Evolutionary conservation across 1,284 basidiomycete genomes (phyloP), one percentile per base, ranked within the genome.

Genomic region (Schizopora paradoxa): DNA sequence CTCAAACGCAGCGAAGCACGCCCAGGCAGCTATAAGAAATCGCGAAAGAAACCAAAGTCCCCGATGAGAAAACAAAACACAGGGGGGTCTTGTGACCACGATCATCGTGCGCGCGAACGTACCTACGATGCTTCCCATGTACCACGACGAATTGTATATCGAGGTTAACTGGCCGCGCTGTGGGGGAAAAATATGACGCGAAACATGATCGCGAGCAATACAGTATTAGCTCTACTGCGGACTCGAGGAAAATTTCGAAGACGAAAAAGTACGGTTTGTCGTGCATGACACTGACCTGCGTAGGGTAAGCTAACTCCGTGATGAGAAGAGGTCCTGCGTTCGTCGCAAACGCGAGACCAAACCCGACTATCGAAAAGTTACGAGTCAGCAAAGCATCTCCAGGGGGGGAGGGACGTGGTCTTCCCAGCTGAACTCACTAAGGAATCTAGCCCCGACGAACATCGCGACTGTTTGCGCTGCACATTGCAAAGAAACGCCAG

Each of bases 261-360:
- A 11, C 7, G 8, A 10, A 16, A 29, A 26, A 2, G 2, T n/a
- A 28, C 5, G 13, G 18, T 31, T 8, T n/a, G n/a, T n/a, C n/a
- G n/a, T n/a, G n/a, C n/a, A n/a, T n/a, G 5, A 2, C 7, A 27
- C 67, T 50, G 51, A 77, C 77, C 56, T 82, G 81, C 7, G 81
- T 82, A 19, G 81, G 85, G 65, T 86, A 86, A 5, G 82, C 74
- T 7, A 86, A 63, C 62, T 87, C 85, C 33, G 80, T 76, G 44
- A 86, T 73, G 26, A 86, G 66, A 34, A 84, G 62, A 2, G 82
- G 82, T 1, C 76, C 75, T 6, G 79, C 74, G 53, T 78, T 83
- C 35, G 72, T 62, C 43, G 74, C 76, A 55, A 83, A 78, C 2
- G 74, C 68, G 14, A 82, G 67, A n/a, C 82, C 82, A 52, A 79